Base-by-base conservation (phyloP, 176 grass and related monocot genomes). In the Sorghum bicolor region DNA sequence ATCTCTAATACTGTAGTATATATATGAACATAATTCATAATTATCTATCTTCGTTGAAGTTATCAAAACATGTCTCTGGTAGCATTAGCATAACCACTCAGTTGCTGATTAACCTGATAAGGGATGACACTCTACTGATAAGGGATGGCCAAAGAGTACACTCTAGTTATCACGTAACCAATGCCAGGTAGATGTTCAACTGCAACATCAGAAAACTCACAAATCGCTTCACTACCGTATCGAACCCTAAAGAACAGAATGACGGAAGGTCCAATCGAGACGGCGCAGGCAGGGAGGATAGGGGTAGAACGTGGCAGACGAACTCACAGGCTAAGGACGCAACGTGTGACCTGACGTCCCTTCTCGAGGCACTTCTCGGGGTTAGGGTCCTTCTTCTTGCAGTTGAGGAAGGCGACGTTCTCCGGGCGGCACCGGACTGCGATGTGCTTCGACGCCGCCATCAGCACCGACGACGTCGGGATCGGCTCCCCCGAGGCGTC, bases 361-460 rank as follows among this genome's bases (percentile, higher is more conserved):
- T 92, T 97, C 64, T 97, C 94, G 64, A 97, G 91, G 79, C 94
- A 97, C 85, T 92, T 97, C 79, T 97, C 89, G 12, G 91, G 91
- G 81, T 97, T 94, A 64, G 89, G 78, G 48, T 97, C 94, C 89
- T 97, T 97, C 87, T 97, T 97, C 94, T 97, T 97, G 85, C 91
- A 97, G 82, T 97, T 97, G 87, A 97, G 90, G 87, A 97, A 97
- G 71, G 88, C 94, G 26, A 97, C 65, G 79, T 97, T 97, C 87
- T 97, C 89, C 3, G 94, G 75, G 70, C 91, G 89, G 75, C 94
- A 97, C 82, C 89, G 80, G 75, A 91, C 44, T 4, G 91, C 84
- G 84, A 97, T 94, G 85, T 97, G 94, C 89, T 88, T 97, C 64
- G 94, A 97, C 79, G 91, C 89, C 67, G 89, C 89, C 94, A 97